A percentile compares a stretch with the other conserved stretches of the same genome.
These are phyloP conservation scores for Phytopythium boreale DNA, from an alignment of 352 stramenopile genomes.

Conservation along the genomic window DNA sequence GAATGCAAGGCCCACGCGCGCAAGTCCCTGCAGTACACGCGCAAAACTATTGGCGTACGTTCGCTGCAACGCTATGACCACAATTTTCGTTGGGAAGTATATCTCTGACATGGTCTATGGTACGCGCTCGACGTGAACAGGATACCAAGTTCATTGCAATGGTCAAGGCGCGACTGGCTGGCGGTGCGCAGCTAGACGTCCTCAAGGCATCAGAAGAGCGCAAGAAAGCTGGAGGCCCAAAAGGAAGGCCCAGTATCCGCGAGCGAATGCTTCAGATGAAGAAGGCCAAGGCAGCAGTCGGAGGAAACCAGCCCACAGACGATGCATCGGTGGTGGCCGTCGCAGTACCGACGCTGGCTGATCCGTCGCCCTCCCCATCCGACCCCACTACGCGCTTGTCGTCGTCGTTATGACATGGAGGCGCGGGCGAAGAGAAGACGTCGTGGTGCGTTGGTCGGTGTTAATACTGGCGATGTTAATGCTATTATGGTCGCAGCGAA, in stretches of 20 bases:
- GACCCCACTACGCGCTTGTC: constrained; percentile 13
- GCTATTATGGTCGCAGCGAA: not conserved
- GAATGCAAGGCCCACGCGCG: constrained; percentile 62
- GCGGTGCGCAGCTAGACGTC: constrained; percentile 50
- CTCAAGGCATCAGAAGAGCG: constrained; percentile 58
- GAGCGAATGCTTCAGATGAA: constrained; percentile 57
- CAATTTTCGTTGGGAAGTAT: not conserved
- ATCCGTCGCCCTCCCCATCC: constrained; percentile 11
- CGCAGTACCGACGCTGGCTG: constrained; percentile 3
- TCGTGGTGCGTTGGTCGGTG: not conserved
- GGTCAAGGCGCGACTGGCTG: constrained; percentile 57
- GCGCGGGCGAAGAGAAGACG: constrained; percentile 5
- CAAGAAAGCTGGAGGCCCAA: constrained; percentile 17
- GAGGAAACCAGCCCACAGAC: constrained; percentile 22
- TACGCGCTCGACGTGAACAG: constrained; percentile 14
- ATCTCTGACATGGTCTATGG: not conserved
- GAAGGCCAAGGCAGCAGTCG: constrained; percentile 31
- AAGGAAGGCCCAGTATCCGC: constrained; percentile 35
- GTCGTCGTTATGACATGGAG: constrained; percentile 27
- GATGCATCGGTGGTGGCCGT: constrained; percentile 26
- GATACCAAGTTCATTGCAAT: constrained; percentile 46
- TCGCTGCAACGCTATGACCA: not conserved
- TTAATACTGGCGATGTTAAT: not conserved
- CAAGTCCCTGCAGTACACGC: constrained; percentile 44
- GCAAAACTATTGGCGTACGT: constrained; percentile 47